phyloP scores from a whole-genome alignment of 1,284 basidiomycete genomes.

The Singerocomus inundabilis region DNA sequence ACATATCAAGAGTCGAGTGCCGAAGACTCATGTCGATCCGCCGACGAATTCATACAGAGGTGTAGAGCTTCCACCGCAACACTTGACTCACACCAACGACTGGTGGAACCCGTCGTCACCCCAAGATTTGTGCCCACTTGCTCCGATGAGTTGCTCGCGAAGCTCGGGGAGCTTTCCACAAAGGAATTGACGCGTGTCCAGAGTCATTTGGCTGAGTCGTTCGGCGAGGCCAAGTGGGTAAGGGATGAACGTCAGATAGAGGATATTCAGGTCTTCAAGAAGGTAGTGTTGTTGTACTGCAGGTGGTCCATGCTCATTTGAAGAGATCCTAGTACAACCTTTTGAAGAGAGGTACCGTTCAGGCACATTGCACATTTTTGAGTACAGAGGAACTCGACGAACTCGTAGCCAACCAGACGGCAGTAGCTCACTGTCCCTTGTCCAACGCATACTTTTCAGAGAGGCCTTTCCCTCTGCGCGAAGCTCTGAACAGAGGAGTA shows the following conservation, averaged over 20 bases:
- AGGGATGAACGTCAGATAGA: conserved; percentile 54
- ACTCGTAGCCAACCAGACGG: conserved; percentile 52
- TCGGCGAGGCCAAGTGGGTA: conserved; percentile 73
- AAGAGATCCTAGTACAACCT: conserved; percentile 47
- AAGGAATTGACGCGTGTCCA: conserved; percentile 54
- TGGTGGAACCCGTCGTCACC: conserved; percentile 78
- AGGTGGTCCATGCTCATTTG: conserved; percentile 4
- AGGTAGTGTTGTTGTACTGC: conserved; percentile 39
- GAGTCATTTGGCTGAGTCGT: conserved; percentile 75
- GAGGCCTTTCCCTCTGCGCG: conserved; percentile 68
- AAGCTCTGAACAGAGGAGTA: conserved; percentile 63
- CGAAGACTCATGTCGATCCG: conserved; percentile 48
- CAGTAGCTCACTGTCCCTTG: conserved; percentile 82
- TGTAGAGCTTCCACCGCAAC: conserved; percentile 44
- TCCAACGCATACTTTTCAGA: conserved; percentile 85
- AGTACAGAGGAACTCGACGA: conserved; percentile 46
- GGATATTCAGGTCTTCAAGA: conserved; percentile 73
- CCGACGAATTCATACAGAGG: conserved; percentile 53
- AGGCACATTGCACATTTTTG: conserved; percentile 86
- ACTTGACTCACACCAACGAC: conserved; percentile 44
- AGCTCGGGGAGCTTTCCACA: conserved; percentile 52
- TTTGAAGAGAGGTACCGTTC: conserved; percentile 62
- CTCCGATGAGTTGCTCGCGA: conserved; percentile 61
- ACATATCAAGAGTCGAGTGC: conserved; percentile 68
- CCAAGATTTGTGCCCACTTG: conserved; percentile 84